Base-by-base conservation (phyloP, 2,329 filamentous ascomycete species). In the Ambrosiella beaveri region DNA sequence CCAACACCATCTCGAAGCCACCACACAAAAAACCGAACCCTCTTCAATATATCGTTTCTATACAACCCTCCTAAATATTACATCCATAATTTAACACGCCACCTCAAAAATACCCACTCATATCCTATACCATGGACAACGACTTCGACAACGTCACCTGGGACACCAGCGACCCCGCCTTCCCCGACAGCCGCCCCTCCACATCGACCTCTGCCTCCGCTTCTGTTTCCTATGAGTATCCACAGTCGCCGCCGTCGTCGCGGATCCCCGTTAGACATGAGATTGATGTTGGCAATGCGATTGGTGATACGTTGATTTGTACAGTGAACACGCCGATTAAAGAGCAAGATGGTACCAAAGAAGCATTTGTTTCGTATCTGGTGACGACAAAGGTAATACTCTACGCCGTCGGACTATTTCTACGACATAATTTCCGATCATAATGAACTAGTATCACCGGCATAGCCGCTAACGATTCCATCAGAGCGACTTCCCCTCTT, bases 331-430 rank as follows among this genome's bases (percentile, higher is more conserved):
- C 84, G 60, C 89, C 93, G 17, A 79, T 91, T 70, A 97, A 96
- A 71, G 93, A 97, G 74, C 93, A 91, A 66, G 88, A 96, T 66
- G 91, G 93, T 53, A 94, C 90, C 60, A 96, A 96, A 71, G 93
- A 96, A 71, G 86, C 88, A 57, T 98, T 95, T 72, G 85, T 97
- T 60, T 97, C 93, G 9, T 98, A 98, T 69, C 76, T 94, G 54
- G 87, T 98, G 63, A 93, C 87, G 50, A 96, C 93, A 57, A 78
- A 90, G 71, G 90, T 95, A 74, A 37, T 69, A 57, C 49, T 50
- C 38, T 58, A 15, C 44, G 27, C 4, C 2, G 39, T 8, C 39
- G n/a, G 15, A n/a, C 41, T 41, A 35, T 41, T 12, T 54, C 13
- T 37, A 1, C 27, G 12, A 17, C 12, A 13, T 54, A 36, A 52